Evolutionary conservation across 2,329 filamentous ascomycete species (phyloP).

Genomic region (Neonectria hederae): DNA sequence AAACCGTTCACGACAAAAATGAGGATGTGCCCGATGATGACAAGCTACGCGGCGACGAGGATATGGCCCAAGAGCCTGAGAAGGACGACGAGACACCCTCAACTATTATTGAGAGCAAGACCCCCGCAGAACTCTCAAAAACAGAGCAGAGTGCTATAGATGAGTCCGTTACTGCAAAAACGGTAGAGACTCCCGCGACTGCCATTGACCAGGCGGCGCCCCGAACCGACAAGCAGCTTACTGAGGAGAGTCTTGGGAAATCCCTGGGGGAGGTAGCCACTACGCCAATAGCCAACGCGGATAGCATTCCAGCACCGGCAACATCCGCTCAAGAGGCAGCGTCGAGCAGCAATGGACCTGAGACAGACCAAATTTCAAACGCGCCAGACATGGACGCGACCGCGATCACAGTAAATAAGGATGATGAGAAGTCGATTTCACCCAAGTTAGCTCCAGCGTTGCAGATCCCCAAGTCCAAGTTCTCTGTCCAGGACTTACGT

Average conservation of each 20-base stretch:
- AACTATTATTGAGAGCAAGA: slow-evolving; percentile 9
- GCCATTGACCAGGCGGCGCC: background rate
- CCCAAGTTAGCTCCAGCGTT: slow-evolving; percentile 28
- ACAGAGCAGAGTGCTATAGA: slow-evolving; percentile 4
- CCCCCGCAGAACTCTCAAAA: background rate
- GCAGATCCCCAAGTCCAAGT: slow-evolving; percentile 39
- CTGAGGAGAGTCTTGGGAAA: slow-evolving; percentile 6
- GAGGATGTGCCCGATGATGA: slow-evolving; percentile 34
- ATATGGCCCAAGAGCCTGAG: slow-evolving; percentile 11
- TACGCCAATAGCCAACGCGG: slow-evolving; percentile 33
- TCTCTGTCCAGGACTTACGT: slow-evolving; percentile 43
- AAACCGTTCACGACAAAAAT: slow-evolving; percentile 58
- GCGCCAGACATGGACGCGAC: slow-evolving; percentile 21
- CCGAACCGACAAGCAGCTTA: slow-evolving; percentile 7
- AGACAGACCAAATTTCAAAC: slow-evolving; percentile 31
- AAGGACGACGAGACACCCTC: slow-evolving; percentile 26
- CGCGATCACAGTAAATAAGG: slow-evolving; percentile 20
- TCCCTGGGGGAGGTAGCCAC: slow-evolving; percentile 17
- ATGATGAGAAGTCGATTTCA: slow-evolving; percentile 27
- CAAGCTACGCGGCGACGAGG: slow-evolving; percentile 20
- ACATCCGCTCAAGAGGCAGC: slow-evolving; percentile 17
- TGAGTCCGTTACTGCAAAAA: slow-evolving; percentile 10
- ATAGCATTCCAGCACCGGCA: slow-evolving; percentile 31
- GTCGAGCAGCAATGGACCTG: slow-evolving; percentile 23
- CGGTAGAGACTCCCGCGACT: background rate